A percentile compares a stretch with the other conserved stretches of the same genome.
Conservation (phyloP, 148 eudicot species). For the Linanthus parryae region DNA sequence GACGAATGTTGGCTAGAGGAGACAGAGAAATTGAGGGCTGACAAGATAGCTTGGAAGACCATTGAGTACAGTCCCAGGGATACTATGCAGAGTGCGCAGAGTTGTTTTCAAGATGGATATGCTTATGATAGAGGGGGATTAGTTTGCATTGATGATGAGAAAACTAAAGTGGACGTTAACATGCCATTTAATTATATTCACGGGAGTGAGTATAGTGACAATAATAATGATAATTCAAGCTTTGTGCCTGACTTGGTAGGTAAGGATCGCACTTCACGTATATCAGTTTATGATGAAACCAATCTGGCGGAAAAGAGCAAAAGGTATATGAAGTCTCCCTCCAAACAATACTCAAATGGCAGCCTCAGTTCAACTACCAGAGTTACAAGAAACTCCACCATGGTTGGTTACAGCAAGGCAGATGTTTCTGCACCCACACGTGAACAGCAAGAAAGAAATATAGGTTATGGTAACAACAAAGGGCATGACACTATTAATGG, state of each 20-base stretch:
- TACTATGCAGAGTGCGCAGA: neutral
- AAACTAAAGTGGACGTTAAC: neutral
- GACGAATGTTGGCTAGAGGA: conserved; percentile 6
- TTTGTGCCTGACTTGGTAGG: neutral
- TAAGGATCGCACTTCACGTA: neutral
- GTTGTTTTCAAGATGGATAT: conserved; percentile 8
- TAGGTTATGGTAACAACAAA: neutral
- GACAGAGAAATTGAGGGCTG: conserved; percentile 5
- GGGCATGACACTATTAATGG: neutral
- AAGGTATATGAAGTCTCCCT: neutral
- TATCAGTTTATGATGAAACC: neutral
- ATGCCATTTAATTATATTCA: neutral
- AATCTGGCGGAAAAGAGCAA: neutral
- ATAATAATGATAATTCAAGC: neutral
- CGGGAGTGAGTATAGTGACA: neutral
- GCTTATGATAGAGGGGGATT: conserved; percentile 3
- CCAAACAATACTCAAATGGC: neutral
- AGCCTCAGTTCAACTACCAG: neutral
- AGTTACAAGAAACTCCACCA: conserved; percentile 2
- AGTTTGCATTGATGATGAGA: neutral
- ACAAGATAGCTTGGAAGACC: neutral
- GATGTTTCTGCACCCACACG: neutral
- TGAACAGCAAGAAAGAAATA: neutral
- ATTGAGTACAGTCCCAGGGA: neutral
- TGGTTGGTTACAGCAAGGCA: neutral